Conservation (phyloP, 345 rosid genomes). For the Moricandia moricandioides region DNA sequence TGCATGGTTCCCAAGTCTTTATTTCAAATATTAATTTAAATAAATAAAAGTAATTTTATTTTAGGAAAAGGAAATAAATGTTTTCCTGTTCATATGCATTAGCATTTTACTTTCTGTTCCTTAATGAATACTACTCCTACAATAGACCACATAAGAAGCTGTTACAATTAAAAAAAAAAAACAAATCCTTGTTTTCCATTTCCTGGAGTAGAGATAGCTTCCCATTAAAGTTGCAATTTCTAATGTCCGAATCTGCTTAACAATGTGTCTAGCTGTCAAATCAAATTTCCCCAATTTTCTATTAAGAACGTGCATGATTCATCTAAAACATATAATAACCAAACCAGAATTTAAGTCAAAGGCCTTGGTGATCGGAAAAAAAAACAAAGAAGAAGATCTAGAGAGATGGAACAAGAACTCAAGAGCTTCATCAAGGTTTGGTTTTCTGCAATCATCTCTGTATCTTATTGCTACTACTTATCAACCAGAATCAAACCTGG, state of each 20-base stretch:
- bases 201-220: background rate
- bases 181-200: background rate
- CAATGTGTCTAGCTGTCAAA: background rate
- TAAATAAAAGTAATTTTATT: background rate
- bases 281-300: background rate
- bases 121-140: background rate
- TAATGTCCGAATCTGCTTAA: background rate
- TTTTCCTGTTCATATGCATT: background rate
- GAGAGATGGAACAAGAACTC: background rate
- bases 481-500: conserved; percentile 35
- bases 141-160: background rate
- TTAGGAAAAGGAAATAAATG: background rate
- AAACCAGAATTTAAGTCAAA: conserved; percentile 1
- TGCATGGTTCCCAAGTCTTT: background rate
- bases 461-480: conserved; percentile 36
- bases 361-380: background rate
- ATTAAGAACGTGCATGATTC: background rate
- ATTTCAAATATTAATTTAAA: background rate
- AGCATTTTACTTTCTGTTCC: background rate
- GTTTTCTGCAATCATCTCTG: conserved; percentile 20
- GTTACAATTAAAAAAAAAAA: background rate
- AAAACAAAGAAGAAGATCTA: background rate
- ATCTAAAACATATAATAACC: background rate
- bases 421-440: background rate
- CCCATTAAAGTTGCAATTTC: background rate